These are phyloP conservation scores for Nadsonia starkeyi-henricii DNA, from an alignment of 1,139 yeast genomes.

Conservation along the genomic window DNA sequence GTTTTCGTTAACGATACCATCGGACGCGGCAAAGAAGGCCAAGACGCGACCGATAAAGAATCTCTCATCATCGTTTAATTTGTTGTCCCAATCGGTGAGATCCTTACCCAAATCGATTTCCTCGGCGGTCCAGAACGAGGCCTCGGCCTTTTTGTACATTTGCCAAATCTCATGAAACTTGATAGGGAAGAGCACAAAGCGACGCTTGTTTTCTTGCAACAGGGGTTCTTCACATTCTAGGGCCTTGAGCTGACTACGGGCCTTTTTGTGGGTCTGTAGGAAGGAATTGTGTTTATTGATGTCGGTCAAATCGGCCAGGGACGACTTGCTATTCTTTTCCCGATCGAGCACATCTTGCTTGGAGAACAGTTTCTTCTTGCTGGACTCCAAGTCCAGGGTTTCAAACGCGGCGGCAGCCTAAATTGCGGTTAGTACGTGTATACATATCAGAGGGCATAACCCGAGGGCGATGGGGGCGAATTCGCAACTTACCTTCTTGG, in stretches of 20 bases:
- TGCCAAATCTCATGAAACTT: conserved; percentile 98
- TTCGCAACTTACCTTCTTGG: conserved; percentile 26
- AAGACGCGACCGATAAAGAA: conserved; percentile 80
- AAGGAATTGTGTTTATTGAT: conserved; percentile 10
- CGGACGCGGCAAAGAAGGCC: conserved; percentile 98
- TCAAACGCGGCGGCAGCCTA: conserved; percentile 7
- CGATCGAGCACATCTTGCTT: conserved; percentile 11
- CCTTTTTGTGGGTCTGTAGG: conserved; percentile 10
- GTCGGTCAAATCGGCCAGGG: conserved; percentile 9
- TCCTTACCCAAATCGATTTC: conserved; percentile 95
- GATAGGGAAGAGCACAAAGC: conserved; percentile 94
- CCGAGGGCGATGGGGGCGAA: conserved; percentile 11
- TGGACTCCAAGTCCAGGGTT: conserved; percentile 1
- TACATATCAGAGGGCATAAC: too few relatives aligned
- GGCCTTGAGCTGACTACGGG: conserved; percentile 40
- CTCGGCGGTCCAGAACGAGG: conserved; percentile 99
- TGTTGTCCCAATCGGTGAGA: conserved; percentile 75
- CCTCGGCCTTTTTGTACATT: conserved; percentile 97
- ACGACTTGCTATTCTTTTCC: conserved; percentile 10
- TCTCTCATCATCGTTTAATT: conserved; percentile 76
- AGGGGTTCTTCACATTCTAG: conserved; percentile 82
- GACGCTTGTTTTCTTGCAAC: conserved; percentile 68
- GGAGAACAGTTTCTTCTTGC: conserved; percentile 6
- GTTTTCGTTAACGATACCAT: conserved; percentile 95
- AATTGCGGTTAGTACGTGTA: neutral